Percentiles rank a stretch among this genome's conserved stretches.
Evolutionary conservation across 1,139 yeast genomes (phyloP).

Genomic region (Hansenula lynferdii): DNA sequence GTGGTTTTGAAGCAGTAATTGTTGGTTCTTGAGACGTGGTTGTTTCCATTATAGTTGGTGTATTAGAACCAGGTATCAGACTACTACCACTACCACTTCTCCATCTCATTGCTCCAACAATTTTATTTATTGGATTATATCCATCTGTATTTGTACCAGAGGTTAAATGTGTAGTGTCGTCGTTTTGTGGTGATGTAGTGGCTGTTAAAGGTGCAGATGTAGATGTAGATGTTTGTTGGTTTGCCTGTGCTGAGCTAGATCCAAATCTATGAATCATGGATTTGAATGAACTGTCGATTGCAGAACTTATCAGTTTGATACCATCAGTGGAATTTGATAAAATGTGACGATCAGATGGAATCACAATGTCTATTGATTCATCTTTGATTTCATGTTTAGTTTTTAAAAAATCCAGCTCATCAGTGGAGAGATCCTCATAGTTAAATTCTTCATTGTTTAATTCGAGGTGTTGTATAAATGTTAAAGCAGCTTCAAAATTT

Average conservation of each 20-base stretch:
- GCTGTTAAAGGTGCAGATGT: background rate
- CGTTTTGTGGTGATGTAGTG: no score
- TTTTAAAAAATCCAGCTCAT: background rate
- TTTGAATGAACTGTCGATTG: constrained; percentile 28
- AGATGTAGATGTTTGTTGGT: background rate
- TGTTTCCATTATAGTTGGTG: no score
- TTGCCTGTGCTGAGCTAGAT: constrained; percentile 2
- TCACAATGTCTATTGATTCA: background rate
- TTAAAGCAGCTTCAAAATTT: constrained; percentile 59
- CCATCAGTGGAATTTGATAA: constrained; percentile 14
- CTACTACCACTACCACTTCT: constrained; percentile 7
- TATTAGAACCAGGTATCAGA: no score
- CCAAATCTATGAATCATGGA: constrained; percentile 27
- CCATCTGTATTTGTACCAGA: background rate
- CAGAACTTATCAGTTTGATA: constrained; percentile 24
- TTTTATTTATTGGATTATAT: constrained; percentile 16
- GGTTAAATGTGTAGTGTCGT: no score
- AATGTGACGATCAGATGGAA: constrained; percentile 1
- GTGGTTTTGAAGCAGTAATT: background rate
- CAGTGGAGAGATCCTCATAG: background rate
- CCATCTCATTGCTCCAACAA: constrained; percentile 21
- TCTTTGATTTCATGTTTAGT: background rate
- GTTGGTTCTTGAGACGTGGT: no score
- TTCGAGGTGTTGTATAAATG: constrained; percentile 36
- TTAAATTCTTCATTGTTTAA: constrained; percentile 3